These are phyloP conservation scores for Samsoniella hepiali DNA, from an alignment of 2,329 filamentous ascomycete genomes.

Conservation along the genomic window DNA sequence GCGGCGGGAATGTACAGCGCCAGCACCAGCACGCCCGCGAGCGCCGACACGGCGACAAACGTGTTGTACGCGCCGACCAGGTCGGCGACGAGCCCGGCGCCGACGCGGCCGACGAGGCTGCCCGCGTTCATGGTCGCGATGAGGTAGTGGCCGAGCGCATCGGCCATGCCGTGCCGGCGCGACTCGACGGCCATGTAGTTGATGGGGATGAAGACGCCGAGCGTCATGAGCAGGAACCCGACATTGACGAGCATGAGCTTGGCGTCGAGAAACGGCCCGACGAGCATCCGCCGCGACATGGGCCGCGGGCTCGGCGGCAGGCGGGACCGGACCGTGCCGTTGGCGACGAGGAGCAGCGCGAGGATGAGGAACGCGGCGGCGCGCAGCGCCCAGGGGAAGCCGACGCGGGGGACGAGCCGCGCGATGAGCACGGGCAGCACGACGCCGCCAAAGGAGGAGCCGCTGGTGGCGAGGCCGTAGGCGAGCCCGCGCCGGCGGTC, in stretches of 20 bases:
- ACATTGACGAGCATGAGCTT: conserved; percentile 31
- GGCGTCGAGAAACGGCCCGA: conserved; percentile 30
- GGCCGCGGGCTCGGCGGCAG: conserved; percentile 20
- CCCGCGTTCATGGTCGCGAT: conserved; percentile 39
- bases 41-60: conserved; percentile 43
- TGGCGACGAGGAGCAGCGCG: conserved; percentile 30
- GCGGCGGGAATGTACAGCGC: conserved; percentile 42
- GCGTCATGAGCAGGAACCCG: conserved; percentile 36
- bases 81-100: conserved; percentile 35
- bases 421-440: conserved; percentile 34
- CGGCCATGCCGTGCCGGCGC: conserved; percentile 28
- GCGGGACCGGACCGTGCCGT: conserved; percentile 26
- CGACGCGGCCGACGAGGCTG: conserved; percentile 36
- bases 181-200: conserved; percentile 35
- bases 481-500: conserved; percentile 26
- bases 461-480: conserved; percentile 28
- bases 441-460: conserved; percentile 32
- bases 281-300: conserved; percentile 21
- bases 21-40: conserved; percentile 37
- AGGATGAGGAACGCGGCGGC: conserved; percentile 33
- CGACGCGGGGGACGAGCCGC: conserved; percentile 29
- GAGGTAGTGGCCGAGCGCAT: conserved; percentile 32
- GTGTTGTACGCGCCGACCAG: conserved; percentile 39
- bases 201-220: conserved; percentile 37
- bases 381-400: conserved; percentile 34